Base-by-base conservation (phyloP, 306 rosid genomes). In the Ceratonia siliqua region DNA sequence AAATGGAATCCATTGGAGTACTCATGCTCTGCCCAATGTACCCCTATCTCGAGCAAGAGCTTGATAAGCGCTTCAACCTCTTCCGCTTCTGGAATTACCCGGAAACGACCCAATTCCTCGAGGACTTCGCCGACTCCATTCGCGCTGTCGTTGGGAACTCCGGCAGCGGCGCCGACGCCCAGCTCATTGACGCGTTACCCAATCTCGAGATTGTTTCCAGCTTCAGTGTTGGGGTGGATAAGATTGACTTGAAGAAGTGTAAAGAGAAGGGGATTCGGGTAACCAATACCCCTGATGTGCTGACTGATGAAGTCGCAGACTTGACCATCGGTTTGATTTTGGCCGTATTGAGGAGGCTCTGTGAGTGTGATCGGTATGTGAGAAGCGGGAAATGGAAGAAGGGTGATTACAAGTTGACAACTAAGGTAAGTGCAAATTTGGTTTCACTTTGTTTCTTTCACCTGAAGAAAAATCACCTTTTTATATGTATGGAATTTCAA, bases 251-350 rank as follows among this genome's bases (percentile, higher is more conserved):
- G 71, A 25, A 65, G 2, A 74, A 72, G 61, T 89, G 94, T 28
- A 79, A 56, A 76, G 84, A 85, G 59, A 87, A 75, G 82, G 90
- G 94, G 73, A 80, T 89, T 52, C 68, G 87, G 80, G 94, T 89
- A 15, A 89, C 88, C 11, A 79, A 87, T 52, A 87, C 91, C 1
- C 90, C 87, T 6, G 90, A 83, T 52, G 94, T 83, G 15, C 73
- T 89, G 85, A 85, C 90, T 1, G 88, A 87, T 3, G 91, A 89
- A 12, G 91, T 85, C 9, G 91, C 90, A 5, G 90, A 89, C 57
- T 56, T 85, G 30, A 84, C 91, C 0, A 79, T 89, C 13, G 89
- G 89, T 4, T 58, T 89, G 76, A 63, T 74, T 15, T 6, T 85
- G 41, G 89, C 89, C 1, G 81, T 89, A 20, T 30, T 83, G 83